These are phyloP conservation scores for Aspergillus versicolor DNA, from an alignment of 2,329 filamentous ascomycete genomes.

Conservation along the genomic window DNA sequence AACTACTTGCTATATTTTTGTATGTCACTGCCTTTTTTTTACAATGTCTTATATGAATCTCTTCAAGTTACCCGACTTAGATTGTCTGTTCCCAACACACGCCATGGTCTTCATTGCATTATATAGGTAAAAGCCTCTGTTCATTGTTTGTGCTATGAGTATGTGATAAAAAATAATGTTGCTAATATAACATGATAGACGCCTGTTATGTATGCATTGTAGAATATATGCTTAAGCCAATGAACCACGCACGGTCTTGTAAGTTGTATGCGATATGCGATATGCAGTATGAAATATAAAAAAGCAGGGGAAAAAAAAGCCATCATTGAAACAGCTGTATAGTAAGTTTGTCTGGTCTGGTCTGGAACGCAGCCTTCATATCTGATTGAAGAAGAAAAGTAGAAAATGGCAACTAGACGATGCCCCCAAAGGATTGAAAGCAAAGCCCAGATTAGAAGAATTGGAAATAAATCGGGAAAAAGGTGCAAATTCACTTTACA, in stretches of 20 bases:
- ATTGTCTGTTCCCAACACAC: neutral
- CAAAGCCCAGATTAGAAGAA: neutral
- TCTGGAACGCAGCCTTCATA: neutral
- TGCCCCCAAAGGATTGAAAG: neutral
- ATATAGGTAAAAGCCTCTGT: neutral
- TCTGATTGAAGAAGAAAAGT: neutral
- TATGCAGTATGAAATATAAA: neutral
- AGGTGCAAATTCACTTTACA: constrained; percentile 10
- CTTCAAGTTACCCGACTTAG: too few relatives aligned
- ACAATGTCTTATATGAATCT: neutral
- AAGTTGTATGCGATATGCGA: neutral
- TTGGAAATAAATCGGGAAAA: neutral
- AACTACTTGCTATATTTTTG: neutral
- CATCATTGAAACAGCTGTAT: neutral
- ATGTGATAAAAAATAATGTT: neutral
- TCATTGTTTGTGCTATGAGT: neutral
- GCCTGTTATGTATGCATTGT: neutral
- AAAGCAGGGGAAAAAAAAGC: neutral
- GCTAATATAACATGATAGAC: neutral
- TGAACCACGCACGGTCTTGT: neutral
- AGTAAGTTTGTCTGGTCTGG: neutral
- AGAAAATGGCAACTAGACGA: neutral
- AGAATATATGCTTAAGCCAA: neutral
- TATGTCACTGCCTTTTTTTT: neutral
- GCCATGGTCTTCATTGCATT: neutral